These are phyloP conservation scores for Sphaerulina vaccinii DNA, from an alignment of 2,329 filamentous ascomycete species.

Conservation along the genomic window DNA sequence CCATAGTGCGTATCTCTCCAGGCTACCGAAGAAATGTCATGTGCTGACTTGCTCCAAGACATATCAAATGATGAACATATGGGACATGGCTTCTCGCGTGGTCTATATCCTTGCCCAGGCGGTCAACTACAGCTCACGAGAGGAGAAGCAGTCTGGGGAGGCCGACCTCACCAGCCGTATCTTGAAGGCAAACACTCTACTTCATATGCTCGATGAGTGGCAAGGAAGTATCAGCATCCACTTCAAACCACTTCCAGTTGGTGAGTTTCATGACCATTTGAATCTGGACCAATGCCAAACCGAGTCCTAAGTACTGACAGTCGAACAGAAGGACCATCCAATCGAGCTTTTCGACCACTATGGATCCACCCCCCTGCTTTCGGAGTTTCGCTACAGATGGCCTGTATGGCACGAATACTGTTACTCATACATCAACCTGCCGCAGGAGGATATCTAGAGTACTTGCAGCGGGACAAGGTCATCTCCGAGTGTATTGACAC, in stretches of 20 bases:
- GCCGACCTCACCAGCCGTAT: slow-evolving; percentile 45
- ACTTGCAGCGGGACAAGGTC: slow-evolving; percentile 45
- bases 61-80: slow-evolving; percentile 49
- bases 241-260: slow-evolving; percentile 44
- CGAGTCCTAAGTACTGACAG: background rate
- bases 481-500: slow-evolving; percentile 49
- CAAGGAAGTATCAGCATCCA: slow-evolving; percentile 45
- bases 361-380: slow-evolving; percentile 53
- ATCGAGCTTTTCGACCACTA: slow-evolving; percentile 49
- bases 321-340: slow-evolving; percentile 37
- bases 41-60: slow-evolving; percentile 24
- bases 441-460: slow-evolving; percentile 51
- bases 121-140: slow-evolving; percentile 59
- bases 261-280: background rate
- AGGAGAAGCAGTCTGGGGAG: slow-evolving; percentile 47
- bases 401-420: slow-evolving; percentile 54
- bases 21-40: background rate
- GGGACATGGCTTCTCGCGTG: slow-evolving; percentile 55
- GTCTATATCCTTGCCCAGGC: slow-evolving; percentile 58
- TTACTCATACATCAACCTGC: slow-evolving; percentile 55
- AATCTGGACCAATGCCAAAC: background rate
- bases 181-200: slow-evolving; percentile 41
- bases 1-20: slow-evolving; percentile 33
- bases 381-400: slow-evolving; percentile 52
- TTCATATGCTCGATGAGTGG: slow-evolving; percentile 54